These are phyloP conservation scores for Inga leiocalycina DNA, from an alignment of 306 rosid species.

Conservation along the genomic window DNA sequence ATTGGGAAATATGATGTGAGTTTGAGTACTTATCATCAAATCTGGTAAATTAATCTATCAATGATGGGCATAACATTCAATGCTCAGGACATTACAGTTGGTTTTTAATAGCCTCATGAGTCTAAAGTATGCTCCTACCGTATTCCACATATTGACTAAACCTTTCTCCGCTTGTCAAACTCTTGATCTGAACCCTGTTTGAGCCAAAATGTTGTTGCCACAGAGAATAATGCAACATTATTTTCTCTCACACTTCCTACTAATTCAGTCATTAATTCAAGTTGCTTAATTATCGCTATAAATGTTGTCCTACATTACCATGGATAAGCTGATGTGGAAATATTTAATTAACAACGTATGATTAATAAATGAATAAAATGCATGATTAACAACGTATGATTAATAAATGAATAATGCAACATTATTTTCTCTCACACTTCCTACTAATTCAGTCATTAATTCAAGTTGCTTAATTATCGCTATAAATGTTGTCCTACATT, in stretches of 20 bases:
- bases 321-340: background rate
- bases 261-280: conserved; percentile 1
- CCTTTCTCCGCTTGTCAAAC: background rate
- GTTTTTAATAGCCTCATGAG: too few relatives aligned
- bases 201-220: background rate
- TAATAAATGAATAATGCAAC: background rate
- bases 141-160: background rate
- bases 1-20: too few relatives aligned
- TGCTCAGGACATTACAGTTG: too few relatives aligned
- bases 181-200: background rate
- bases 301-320: conserved; percentile 9
- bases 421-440: too few relatives aligned
- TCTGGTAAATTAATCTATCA: background rate
- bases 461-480: too few relatives aligned
- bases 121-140: too few relatives aligned
- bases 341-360: too few relatives aligned
- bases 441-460: too few relatives aligned
- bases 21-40: too few relatives aligned
- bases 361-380: background rate
- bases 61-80: background rate
- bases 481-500: too few relatives aligned
- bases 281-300: background rate
- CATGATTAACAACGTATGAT: background rate
- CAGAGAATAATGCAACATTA: background rate
- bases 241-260: background rate